Evolutionary conservation across 345 rosid species (phyloP).

Genomic region (Moricandia moricandioides): DNA sequence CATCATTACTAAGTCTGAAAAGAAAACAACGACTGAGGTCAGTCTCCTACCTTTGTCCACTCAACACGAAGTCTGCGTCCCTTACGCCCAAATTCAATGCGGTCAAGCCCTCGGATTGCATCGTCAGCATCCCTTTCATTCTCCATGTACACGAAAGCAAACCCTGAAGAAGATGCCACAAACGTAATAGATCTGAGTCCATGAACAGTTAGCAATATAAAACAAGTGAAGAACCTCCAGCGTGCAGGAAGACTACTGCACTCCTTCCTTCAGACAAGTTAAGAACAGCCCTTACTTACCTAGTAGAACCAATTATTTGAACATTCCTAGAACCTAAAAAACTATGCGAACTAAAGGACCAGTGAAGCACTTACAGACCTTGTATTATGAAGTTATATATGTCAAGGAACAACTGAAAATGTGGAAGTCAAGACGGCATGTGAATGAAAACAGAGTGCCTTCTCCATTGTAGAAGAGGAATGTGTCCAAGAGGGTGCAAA

Average conservation of each 20-base stretch:
- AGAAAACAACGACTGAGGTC: constrained; percentile 5
- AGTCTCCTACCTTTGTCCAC: constrained; percentile 74
- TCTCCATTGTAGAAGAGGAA: constrained; percentile 51
- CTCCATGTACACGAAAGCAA: constrained; percentile 93
- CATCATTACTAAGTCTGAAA: constrained; percentile 41
- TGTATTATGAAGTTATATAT: not conserved
- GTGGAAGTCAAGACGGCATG: constrained; percentile 76
- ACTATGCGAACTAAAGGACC: too few relatives aligned
- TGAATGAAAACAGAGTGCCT: constrained; percentile 69
- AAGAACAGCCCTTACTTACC: too few relatives aligned
- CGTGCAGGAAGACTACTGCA: constrained; percentile 1
- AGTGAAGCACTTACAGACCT: too few relatives aligned
- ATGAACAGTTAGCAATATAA: not conserved
- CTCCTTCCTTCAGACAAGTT: too few relatives aligned
- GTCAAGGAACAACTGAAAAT: constrained; percentile 79
- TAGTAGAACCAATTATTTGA: too few relatives aligned
- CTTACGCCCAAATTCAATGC: constrained; percentile 81
- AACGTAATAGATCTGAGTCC: not conserved
- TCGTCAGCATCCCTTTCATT: constrained; percentile 97
- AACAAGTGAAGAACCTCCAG: constrained; percentile 41
- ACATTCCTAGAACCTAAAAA: not conserved
- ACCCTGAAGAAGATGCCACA: constrained; percentile 41
- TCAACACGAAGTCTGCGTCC: constrained; percentile 96
- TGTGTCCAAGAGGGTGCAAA: not conserved
- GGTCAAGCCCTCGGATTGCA: constrained; percentile 89